A percentile compares a stretch with the other conserved stretches of the same genome.
Evolutionary conservation across 441 rosid species (phyloP).

Genomic region (Pelargonium cotyledonis): DNA sequence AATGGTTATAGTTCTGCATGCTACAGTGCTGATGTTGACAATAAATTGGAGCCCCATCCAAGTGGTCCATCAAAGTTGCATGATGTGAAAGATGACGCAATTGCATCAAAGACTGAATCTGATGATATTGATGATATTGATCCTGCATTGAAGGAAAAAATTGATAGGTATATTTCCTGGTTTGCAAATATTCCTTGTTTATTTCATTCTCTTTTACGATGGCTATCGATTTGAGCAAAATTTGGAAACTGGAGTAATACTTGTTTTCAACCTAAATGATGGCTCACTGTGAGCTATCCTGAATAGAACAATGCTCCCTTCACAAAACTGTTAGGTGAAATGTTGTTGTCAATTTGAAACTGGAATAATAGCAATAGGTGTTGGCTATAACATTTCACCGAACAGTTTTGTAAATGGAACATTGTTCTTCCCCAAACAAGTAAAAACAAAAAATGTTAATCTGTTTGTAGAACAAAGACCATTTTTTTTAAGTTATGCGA

Average conservation of each 20-base stretch:
- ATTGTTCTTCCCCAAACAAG: too few relatives aligned
- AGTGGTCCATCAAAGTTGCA: slow-evolving; percentile 35
- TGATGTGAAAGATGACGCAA: slow-evolving; percentile 34
- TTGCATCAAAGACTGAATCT: slow-evolving; percentile 44
- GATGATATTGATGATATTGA: slow-evolving; percentile 80
- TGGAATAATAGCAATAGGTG: too few relatives aligned
- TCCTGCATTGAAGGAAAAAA: slow-evolving; percentile 71
- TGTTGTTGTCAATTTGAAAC: too few relatives aligned
- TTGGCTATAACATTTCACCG: background rate
- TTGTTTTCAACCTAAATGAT: background rate
- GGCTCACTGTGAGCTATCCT: too few relatives aligned
- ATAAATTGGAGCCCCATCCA: slow-evolving; percentile 27
- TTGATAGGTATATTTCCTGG: slow-evolving; percentile 55
- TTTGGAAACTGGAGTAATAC: background rate
- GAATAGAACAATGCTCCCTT: too few relatives aligned
- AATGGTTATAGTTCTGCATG: slow-evolving; percentile 31
- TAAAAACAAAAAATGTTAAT: too few relatives aligned
- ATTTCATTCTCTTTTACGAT: background rate
- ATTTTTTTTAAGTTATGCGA: background rate
- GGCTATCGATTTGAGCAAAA: background rate
- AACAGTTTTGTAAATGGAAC: background rate
- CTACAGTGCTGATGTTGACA: slow-evolving; percentile 31
- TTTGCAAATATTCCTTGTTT: slow-evolving; percentile 1
- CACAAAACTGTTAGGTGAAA: too few relatives aligned
- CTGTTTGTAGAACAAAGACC: too few relatives aligned